Conservation (phyloP, 768 basidiomycete genomes). For the Boletus reticuloceps region DNA sequence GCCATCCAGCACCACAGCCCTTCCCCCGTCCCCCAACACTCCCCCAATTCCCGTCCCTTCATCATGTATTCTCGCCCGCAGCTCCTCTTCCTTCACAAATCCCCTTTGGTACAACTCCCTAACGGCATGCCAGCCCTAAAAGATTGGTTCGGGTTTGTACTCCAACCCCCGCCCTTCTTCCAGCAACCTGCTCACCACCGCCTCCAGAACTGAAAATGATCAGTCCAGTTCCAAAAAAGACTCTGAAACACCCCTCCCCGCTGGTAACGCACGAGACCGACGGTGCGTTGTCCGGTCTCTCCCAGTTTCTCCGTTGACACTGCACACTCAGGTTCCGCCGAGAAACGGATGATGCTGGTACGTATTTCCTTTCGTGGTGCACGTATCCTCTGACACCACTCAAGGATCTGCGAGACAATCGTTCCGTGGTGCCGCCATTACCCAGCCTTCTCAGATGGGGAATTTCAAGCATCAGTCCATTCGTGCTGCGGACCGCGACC, state of each 20-base stretch:
- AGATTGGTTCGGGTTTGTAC: slow-evolving; percentile 83
- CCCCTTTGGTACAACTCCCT: slow-evolving; percentile 72
- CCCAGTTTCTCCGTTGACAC: slow-evolving; percentile 6
- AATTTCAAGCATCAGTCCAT: slow-evolving; percentile 88
- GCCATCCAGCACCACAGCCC: slow-evolving; percentile 22
- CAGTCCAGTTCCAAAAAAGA: slow-evolving; percentile 53
- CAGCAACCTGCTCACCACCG: slow-evolving; percentile 17
- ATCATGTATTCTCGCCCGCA: slow-evolving; percentile 69
- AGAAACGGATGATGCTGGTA: slow-evolving; percentile 74
- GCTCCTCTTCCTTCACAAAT: slow-evolving; percentile 64
- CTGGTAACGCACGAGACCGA: slow-evolving; percentile 60
- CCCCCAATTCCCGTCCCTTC: slow-evolving; percentile 38
- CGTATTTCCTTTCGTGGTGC: slow-evolving; percentile 14
- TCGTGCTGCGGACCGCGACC: slow-evolving; percentile 61
- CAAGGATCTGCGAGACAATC: slow-evolving; percentile 59
- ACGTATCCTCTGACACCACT: slow-evolving; percentile 16
- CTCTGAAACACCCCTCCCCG: slow-evolving; percentile 49
- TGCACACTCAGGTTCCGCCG: slow-evolving; percentile 58
- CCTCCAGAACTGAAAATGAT: slow-evolving; percentile 46
- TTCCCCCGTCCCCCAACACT: slow-evolving; percentile 11
- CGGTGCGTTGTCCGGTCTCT: slow-evolving; percentile 42
- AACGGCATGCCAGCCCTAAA: slow-evolving; percentile 77
- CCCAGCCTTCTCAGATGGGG: slow-evolving; percentile 90
- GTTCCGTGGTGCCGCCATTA: slow-evolving; percentile 59
- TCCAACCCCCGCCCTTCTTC: slow-evolving; percentile 4